Base-by-base conservation (phyloP, 2,329 filamentous ascomycete genomes). In the Pezizomycotina sp. region DNA sequence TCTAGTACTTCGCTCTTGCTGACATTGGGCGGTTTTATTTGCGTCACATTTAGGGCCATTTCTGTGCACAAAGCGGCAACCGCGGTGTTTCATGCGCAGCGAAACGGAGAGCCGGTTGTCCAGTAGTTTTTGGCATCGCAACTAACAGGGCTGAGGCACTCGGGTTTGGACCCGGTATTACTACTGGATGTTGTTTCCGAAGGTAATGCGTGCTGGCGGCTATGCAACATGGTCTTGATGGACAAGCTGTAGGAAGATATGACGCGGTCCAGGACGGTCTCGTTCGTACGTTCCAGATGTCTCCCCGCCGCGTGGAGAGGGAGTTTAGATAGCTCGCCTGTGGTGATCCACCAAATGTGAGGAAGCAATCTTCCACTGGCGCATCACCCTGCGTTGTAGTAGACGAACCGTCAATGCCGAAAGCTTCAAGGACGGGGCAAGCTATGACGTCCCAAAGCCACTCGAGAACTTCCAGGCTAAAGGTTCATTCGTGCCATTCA, bases 311-410 rank as follows among this genome's bases (percentile, higher is more conserved):
- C 55, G 36, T 59, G 56, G 5, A 59, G 23, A 9, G 56, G 56
- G n/a, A 58, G 50, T 4, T 34, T 39, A 30, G 8, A 47, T 2
- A 60, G 42, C 0, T 27, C 18, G 1, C 55, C 56, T 0, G 52
- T 58, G 5, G 50, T 50, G 45, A 60, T 50, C 56, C 55, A 59
- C 49, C 55, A 58, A 0, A 59, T 25, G 8, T 41, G 55, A 4
- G 52, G n/a, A n/a, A n/a, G 38, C 34, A 24, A 37, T 7, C 13
- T 22, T 10, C 27, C 16, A 14, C 34, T 14, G 4, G 21, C n/a
- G n/a, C n/a, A n/a, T n/a, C n/a, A n/a, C n/a, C n/a, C n/a, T n/a
- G n/a, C n/a, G n/a, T n/a, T n/a, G n/a, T 25, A n/a, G 38, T 12
- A 16, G 44, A 30, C 12, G 45, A 3, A 7, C 47, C 8, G 3